Evolutionary conservation across 352 stramenopile genomes (phyloP).

Genomic region (Pythium brachiatum): DNA sequence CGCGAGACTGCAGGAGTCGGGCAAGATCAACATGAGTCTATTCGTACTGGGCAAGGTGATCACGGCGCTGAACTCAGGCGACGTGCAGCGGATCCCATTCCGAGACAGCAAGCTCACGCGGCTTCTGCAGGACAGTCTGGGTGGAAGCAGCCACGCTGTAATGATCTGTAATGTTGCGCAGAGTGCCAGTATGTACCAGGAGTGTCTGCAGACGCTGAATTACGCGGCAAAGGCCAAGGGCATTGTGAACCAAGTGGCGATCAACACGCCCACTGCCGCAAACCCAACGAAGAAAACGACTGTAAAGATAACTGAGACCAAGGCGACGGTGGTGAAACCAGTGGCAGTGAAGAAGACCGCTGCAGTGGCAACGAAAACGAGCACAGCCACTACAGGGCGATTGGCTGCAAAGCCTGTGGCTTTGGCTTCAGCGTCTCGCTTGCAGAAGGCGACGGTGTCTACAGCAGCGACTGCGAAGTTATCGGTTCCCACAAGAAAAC

Average conservation of each 20-base stretch:
- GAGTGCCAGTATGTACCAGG: constrained; percentile 24
- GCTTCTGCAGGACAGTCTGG: constrained; percentile 55
- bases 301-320: not conserved
- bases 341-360: not conserved
- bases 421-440: not conserved
- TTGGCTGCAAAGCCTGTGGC: not conserved
- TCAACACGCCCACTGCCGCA: constrained; percentile 6
- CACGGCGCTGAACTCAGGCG: constrained; percentile 54
- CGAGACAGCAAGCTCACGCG: constrained; percentile 70
- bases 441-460: not conserved
- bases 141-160: constrained; percentile 37
- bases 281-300: constrained; percentile 6
- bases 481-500: not conserved
- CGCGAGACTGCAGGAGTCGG: constrained; percentile 30
- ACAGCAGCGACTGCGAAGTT: not conserved
- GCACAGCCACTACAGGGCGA: not conserved
- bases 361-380: not conserved
- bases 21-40: constrained; percentile 76
- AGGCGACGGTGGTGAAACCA: not conserved
- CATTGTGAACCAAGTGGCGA: constrained; percentile 29
- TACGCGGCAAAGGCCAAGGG: constrained; percentile 38
- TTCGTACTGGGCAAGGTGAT: constrained; percentile 80
- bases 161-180: constrained; percentile 45
- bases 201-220: constrained; percentile 40
- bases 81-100: constrained; percentile 71